A percentile compares a stretch with the other conserved stretches of the same genome.
These are phyloP conservation scores for Puya raimondii DNA, from an alignment of 176 grass and related monocot species.

Conservation along the genomic window DNA sequence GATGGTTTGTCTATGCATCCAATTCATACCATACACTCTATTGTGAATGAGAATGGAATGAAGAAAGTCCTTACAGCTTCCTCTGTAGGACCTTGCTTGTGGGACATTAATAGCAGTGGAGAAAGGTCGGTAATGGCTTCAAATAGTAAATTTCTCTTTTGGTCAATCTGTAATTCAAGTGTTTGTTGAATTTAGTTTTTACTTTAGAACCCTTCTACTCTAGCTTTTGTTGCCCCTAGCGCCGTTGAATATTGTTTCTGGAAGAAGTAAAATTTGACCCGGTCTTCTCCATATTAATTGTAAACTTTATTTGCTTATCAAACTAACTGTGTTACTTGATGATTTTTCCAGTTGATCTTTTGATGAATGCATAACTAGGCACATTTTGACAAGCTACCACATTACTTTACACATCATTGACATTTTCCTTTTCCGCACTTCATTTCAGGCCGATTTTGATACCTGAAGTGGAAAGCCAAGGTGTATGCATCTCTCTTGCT, in stretches of 20 bases:
- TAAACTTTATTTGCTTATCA: background rate
- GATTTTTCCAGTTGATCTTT: too few species aligned
- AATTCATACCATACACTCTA: conserved; percentile 59
- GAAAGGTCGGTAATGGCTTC: conserved; percentile 24
- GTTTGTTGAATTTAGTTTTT: background rate
- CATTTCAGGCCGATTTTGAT: conserved; percentile 52
- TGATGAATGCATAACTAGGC: too few species aligned
- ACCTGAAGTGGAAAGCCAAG: conserved; percentile 37
- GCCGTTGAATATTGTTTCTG: too few species aligned
- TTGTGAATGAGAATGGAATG: conserved; percentile 29
- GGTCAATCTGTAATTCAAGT: background rate
- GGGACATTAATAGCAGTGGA: conserved; percentile 39
- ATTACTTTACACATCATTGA: background rate
- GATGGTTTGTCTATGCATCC: conserved; percentile 54
- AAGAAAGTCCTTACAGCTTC: conserved; percentile 65
- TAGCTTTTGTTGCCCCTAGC: too few species aligned
- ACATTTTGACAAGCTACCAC: background rate
- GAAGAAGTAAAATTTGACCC: background rate
- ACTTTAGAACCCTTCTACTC: too few species aligned
- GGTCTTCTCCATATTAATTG: background rate
- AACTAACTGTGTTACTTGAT: too few species aligned
- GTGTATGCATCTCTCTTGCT: conserved; percentile 77
- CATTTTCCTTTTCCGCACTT: background rate
- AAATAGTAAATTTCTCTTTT: background rate
- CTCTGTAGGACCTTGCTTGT: conserved; percentile 66